Conservation (phyloP, 805 yeast genomes). For the Candida railenensis region DNA sequence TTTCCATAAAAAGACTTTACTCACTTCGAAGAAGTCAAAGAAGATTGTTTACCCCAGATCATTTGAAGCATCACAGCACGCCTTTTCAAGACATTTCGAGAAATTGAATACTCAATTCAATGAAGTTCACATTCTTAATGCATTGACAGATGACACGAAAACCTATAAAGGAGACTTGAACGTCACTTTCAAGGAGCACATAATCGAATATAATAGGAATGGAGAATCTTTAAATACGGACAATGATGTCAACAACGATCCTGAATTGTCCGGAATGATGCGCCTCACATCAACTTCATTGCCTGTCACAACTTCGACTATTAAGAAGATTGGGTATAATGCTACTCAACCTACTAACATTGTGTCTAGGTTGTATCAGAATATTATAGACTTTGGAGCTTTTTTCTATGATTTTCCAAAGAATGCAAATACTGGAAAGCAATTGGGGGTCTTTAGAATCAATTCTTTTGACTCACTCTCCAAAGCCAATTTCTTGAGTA, state of each 20-base stretch:
- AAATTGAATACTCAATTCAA: slow-evolving; percentile 46
- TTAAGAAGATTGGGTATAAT: slow-evolving; percentile 36
- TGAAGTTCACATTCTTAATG: slow-evolving; percentile 49
- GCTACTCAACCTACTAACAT: slow-evolving; percentile 31
- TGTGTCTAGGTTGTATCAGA: slow-evolving; percentile 24
- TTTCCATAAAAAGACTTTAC: slow-evolving; percentile 30
- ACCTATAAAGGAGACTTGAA: slow-evolving; percentile 48
- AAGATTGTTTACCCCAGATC: slow-evolving; percentile 48
- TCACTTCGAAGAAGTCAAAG: slow-evolving; percentile 38
- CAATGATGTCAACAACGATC: neutral
- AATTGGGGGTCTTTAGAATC: slow-evolving; percentile 49
- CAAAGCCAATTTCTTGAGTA: slow-evolving; percentile 49
- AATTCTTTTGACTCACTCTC: slow-evolving; percentile 50
- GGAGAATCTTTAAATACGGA: neutral
- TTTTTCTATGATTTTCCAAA: slow-evolving; percentile 39
- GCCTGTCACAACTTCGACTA: slow-evolving; percentile 30
- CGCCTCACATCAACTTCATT: slow-evolving; percentile 24
- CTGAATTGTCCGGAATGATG: slow-evolving; percentile 4
- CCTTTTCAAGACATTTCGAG: slow-evolving; percentile 51
- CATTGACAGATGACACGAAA: slow-evolving; percentile 40
- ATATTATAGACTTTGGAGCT: slow-evolving; percentile 47
- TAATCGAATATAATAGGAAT: slow-evolving; percentile 33
- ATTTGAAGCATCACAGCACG: slow-evolving; percentile 53
- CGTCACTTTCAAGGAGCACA: slow-evolving; percentile 33
- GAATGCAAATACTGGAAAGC: slow-evolving; percentile 41